A percentile compares a stretch with the other conserved stretches of the same genome.
These are phyloP conservation scores for Euphorbia lathyris DNA, from an alignment of 345 rosid species.

Conservation along the genomic window DNA sequence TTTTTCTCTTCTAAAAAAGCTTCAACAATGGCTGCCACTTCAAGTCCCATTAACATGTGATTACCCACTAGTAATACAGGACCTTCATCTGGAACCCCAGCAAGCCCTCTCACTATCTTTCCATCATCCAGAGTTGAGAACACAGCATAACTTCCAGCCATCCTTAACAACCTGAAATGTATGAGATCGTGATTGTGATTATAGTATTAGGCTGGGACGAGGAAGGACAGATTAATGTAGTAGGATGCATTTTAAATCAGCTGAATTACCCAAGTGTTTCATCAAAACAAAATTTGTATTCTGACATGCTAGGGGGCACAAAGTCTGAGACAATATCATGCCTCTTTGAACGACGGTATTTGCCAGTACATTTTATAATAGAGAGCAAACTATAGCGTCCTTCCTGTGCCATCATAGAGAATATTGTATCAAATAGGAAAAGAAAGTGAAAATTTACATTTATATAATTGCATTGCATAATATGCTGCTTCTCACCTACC, in stretches of 20 bases:
- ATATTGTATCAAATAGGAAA: neutral
- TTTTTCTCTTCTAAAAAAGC: constrained; percentile 64
- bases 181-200: constrained; percentile 7
- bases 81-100: constrained; percentile 76
- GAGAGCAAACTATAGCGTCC: constrained; percentile 62
- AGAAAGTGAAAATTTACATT: neutral
- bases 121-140: constrained; percentile 75
- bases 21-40: constrained; percentile 48
- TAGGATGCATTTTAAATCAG: constrained; percentile 16
- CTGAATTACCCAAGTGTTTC: constrained; percentile 45
- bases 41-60: constrained; percentile 79
- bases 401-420: constrained; percentile 54
- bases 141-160: constrained; percentile 45
- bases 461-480: neutral
- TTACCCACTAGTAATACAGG: constrained; percentile 75
- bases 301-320: constrained; percentile 70
- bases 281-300: constrained; percentile 38
- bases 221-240: neutral
- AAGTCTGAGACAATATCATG: constrained; percentile 58
- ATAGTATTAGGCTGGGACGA: constrained; percentile 7
- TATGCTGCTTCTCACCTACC: constrained; percentile 33
- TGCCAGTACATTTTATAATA: constrained; percentile 63
- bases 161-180: constrained; percentile 38
- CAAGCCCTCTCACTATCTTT: constrained; percentile 66
- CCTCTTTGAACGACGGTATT: constrained; percentile 59